Evolutionary conservation across 805 yeast genomes (phyloP), one percentile per base, ranked within the genome.

Genomic region (Lachancea sp.): DNA sequence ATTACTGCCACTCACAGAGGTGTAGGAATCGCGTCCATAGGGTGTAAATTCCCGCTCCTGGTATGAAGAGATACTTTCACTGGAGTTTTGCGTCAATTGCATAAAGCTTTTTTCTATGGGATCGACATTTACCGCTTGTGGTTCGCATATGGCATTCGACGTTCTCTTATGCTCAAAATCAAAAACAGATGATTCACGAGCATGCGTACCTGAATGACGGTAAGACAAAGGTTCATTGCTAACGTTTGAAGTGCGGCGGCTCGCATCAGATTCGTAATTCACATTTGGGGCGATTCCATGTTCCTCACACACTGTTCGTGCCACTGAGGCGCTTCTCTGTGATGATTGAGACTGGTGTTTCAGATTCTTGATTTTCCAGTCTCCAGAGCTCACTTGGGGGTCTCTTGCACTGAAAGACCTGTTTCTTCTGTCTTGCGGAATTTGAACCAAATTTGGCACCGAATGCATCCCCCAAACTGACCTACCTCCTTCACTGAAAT

Each of bases 31-130:
- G 9, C 29, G 17, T 11, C 13, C 23, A 15, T 30, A 37, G 9
- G 40, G 29, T 21, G 29, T 19, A 29, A 29, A 29, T 9, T 16
- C 29, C 15, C 35, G 34, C 23, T 30, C 34, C 13, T 29, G 33
- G 3, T 25, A 21, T 5, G 32, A 31, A 13, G 21, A 12, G 28
- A 16, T 9, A 19, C 36, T 32, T 8, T 25, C 25, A 7, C 21
- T 50, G 15, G 34, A 25, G 12, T 23, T 55, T 30, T 52, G 55
- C 3, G 61, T 59, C 19, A 59, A 41, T 50, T 54, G 54, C 58
- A 52, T 50, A 34, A 58, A 59, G 29, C 61, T 55, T 40, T 43
- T 53, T 41, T 58, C 64, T 7, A 59, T 54, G 8, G 64, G 64
- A 29, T 55, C 51, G 42, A 36, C 12, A 12, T 33, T 18, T 7